phyloP scores from a whole-genome alignment of 768 basidiomycete genomes.

The Phaeotremella fagi region DNA sequence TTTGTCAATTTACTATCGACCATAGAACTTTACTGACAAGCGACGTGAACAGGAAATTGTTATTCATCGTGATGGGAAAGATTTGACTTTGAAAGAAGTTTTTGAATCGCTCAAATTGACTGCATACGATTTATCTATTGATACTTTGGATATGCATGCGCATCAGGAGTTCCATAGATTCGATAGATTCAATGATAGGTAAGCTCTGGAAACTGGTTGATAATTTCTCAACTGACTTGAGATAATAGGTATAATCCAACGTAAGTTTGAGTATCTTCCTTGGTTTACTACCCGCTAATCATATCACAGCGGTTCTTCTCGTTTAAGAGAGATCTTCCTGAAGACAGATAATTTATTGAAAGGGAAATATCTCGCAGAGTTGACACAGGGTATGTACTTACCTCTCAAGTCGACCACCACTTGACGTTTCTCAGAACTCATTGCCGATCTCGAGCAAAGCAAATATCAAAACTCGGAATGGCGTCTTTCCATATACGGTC shows the following conservation, averaged over 20 bases:
- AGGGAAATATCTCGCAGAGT: constrained; percentile 87
- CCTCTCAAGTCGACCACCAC: neutral
- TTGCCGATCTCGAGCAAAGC: constrained; percentile 95
- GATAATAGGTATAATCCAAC: constrained; percentile 83
- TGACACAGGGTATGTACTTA: constrained; percentile 67
- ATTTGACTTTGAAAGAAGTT: constrained; percentile 82
- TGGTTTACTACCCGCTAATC: constrained; percentile 15
- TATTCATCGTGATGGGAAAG: constrained; percentile 85
- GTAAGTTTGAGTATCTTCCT: neutral
- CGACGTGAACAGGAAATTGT: constrained; percentile 85
- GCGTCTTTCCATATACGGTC: constrained; percentile 92
- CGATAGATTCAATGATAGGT: constrained; percentile 87
- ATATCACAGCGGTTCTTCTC: constrained; percentile 67
- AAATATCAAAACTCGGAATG: constrained; percentile 99
- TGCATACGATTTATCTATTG: constrained; percentile 96
- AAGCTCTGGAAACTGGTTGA: no score
- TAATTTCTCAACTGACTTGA: no score
- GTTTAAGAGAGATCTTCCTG: constrained; percentile 91
- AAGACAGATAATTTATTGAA: constrained; percentile 95
- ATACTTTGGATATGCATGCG: constrained; percentile 98
- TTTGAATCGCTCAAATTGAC: constrained; percentile 91
- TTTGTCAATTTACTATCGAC: constrained; percentile 4
- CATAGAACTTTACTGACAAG: neutral
- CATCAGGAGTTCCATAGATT: constrained; percentile 98
- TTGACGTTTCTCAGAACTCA: constrained; percentile 64